Base-by-base conservation (phyloP, 805 yeast species). In the Teunomyces stri region DNA sequence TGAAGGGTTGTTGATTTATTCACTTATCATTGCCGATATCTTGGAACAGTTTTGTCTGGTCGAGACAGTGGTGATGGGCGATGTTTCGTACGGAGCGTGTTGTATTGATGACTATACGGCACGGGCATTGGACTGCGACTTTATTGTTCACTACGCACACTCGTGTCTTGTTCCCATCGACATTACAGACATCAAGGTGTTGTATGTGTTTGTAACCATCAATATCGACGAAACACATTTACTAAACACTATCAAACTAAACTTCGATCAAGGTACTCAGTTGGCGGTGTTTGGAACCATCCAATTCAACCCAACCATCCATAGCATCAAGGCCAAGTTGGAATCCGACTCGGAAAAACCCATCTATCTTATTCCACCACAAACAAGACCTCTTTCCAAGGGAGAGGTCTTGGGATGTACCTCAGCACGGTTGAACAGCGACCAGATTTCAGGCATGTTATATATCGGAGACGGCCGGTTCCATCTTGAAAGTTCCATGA, bases 401-500 rank as follows among this genome's bases (percentile, higher is more conserved):
- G 99, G 98, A 46, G 99, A 94, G 63, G 96, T 94, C 0, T 72
- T 94, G 12, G 99, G 99, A 0, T 94, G 99, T 64, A 94, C 99
- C 0, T 89, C 97, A 1, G 92, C 96, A 21, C 72, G 87, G 50
- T 68, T 94, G 36, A 84, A 84, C 53, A 73, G 77, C 18, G 74
- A 75, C 4, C 84, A 82, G 37, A 76, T 79, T 29, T 82, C 83
- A 57, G 95, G 91, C 0, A 89, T 91, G 85, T 78, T 94, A 2
- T 94, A 92, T 59, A 75, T 94, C 18, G 99, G 99, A 29, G 99
- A 94, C 66, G 99, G 99, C 11, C 71, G 99, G 43, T 94, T 94
- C 69, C 99, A 94, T 66, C 71, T 94, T 38, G 99, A 94, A 62
- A 82, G 92, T 44, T 89, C 97, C 5, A 92, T 94, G 98, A 94